Evolutionary conservation across 2,329 filamentous ascomycete species (phyloP).

Genomic region (Penicillium freii): DNA sequence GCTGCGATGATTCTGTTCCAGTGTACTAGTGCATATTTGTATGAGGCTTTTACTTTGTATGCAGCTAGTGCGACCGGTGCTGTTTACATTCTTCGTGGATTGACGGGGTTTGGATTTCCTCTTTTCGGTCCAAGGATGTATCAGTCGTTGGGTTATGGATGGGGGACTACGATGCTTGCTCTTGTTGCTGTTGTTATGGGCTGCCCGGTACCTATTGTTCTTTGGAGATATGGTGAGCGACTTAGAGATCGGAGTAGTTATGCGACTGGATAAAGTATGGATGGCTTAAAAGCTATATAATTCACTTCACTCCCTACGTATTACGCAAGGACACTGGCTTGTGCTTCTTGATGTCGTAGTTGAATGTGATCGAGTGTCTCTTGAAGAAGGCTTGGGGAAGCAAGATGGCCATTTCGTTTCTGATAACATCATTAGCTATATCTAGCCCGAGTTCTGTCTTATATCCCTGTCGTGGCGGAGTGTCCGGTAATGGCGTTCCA

Average conservation of each 20-base stretch:
- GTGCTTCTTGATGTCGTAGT: no score
- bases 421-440: no score
- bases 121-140: conserved; percentile 48
- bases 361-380: no score
- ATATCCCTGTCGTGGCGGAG: no score
- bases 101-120: conserved; percentile 52
- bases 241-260: background rate
- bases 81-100: conserved; percentile 45
- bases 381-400: no score
- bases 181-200: conserved; percentile 38
- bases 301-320: background rate
- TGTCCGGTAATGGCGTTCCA: no score
- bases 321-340: background rate
- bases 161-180: conserved; percentile 47
- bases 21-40: conserved; percentile 35
- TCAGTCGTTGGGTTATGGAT: conserved; percentile 35
- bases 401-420: no score
- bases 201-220: conserved; percentile 40
- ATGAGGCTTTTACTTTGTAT: conserved; percentile 45
- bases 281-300: background rate
- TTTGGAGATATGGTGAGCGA: conserved; percentile 44
- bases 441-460: no score
- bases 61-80: conserved; percentile 50
- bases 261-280: background rate
- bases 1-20: conserved; percentile 40